phyloP scores from a whole-genome alignment of 768 basidiomycete genomes.

The Tubosaeta sp. region DNA sequence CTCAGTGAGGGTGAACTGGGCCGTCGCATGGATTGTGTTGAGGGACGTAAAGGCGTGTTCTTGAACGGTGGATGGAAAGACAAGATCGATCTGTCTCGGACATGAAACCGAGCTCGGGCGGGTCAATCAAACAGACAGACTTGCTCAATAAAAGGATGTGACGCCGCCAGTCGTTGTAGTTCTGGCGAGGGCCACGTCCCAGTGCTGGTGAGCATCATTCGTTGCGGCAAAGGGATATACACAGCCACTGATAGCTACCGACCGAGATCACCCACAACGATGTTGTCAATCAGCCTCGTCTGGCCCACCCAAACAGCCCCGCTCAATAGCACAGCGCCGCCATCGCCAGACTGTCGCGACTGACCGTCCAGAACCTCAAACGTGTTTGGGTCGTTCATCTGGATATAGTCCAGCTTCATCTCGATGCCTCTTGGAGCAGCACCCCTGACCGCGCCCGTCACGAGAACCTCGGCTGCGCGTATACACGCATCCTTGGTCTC shows the following conservation, averaged over 20 bases:
- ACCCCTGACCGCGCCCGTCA: slow-evolving; percentile 30
- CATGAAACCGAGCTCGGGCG: slow-evolving; percentile 1
- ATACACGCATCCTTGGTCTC: slow-evolving; percentile 49
- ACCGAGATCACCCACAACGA: slow-evolving; percentile 58
- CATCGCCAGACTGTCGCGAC: slow-evolving; percentile 22
- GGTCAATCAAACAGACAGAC: slow-evolving; percentile 27
- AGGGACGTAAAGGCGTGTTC: slow-evolving; percentile 40
- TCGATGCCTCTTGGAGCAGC: slow-evolving; percentile 41
- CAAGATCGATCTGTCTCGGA: slow-evolving; percentile 51
- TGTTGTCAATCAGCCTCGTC: slow-evolving; percentile 91
- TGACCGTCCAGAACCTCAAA: slow-evolving; percentile 56
- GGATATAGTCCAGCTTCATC: slow-evolving; percentile 76
- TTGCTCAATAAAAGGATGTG: slow-evolving; percentile 54
- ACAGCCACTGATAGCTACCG: slow-evolving; percentile 18
- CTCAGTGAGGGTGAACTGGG: slow-evolving; percentile 39
- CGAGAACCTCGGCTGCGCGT: slow-evolving; percentile 37
- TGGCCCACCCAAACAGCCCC: slow-evolving; percentile 83
- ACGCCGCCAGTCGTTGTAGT: slow-evolving; percentile 32
- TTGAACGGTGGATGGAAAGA: slow-evolving; percentile 47
- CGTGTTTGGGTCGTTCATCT: slow-evolving; percentile 77
- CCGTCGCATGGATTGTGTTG: slow-evolving; percentile 42
- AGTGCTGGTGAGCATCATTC: background rate
- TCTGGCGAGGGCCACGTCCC: slow-evolving; percentile 26
- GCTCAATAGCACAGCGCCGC: slow-evolving; percentile 61
- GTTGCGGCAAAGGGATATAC: background rate